Evolutionary conservation across 1,139 yeast species (phyloP), one percentile per base, ranked within the genome.

Genomic region (Pneumocystis murina): DNA sequence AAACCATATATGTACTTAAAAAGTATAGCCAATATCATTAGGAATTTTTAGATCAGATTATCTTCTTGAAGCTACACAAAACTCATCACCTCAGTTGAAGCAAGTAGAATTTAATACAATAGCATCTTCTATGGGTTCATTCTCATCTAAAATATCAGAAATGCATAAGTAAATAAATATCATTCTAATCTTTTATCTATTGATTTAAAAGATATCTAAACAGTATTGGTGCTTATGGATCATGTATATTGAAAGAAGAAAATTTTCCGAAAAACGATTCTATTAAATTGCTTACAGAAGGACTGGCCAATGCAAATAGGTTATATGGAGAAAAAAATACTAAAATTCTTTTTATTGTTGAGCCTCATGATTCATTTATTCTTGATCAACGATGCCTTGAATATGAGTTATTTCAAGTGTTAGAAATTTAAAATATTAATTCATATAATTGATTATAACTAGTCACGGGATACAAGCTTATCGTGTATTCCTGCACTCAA

Each of bases 91-190:
- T 12, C 28, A 38, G 24, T 85, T 92, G 71, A 91, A 91, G 72
- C 98, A 94, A 74, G 91, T 92, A 63, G 99, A 92, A 73, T 92
- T 91, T 77, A 92, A 92, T 74, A 90, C 98, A 0, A 91, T 92
- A 2, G 86, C 96, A 70, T 96, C 92, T 1, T 90, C 97, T 0
- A 92, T 92, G 77, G 97, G 95, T 30, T 97, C 95, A 0, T 78
- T 92, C 64, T 86, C 96, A 0, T 75, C 89, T 16, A 86, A 85
- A 71, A 91, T 89, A 28, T 87, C 95, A 28, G 79, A 82, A 69
- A 77, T 88, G 66, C 98, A 92, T 73, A 75, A 79, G 48, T 87
- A 61, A n/a, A 43, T 61, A 10, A 40, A 41, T 20, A 3, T 6
- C 5, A 62, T 60, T 24, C n/a, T 24, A 39, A 58, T 55, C 2